Base-by-base conservation (phyloP, 2,329 filamentous ascomycete species). In the Dothiorella sarmentorum region DNA sequence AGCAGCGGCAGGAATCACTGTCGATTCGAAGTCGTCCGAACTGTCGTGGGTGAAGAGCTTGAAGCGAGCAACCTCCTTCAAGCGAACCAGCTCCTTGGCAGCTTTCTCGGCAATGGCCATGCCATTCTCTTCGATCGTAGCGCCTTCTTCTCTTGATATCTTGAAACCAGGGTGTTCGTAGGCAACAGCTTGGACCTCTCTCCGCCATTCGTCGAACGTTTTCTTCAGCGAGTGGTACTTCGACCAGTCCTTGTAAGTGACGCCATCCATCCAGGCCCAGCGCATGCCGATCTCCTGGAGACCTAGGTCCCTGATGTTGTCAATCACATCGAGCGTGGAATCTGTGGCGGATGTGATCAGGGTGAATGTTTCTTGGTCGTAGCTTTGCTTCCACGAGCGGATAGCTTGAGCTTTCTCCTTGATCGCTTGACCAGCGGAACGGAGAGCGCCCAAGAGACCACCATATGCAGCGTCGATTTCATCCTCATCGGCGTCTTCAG, bases 181-280 rank as follows among this genome's bases (percentile, higher is more conserved):
- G 37, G 91, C 89, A 56, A 92, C 83, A 60, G 85, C 80, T 69
- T 90, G 86, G 47, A 99, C 85, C 65, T 95, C 90, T 33, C 84
- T 80, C 58, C 90, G 88, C 91, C 93, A 97, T 67, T 90, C 85
- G 47, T 88, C 86, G 55, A 97, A 89, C 11, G 89, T 87, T 56
- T 83, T 84, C 76, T 90, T 95, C 60, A 99, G 80, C 61, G 89
- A 85, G 71, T 97, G 91, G 69, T 96, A 99, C 71, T 93, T 94
- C 61, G 88, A 85, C 94, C 94, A 99, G 72, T 99, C 91, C 72
- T 95, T 92, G 80, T 99, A 97, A 1, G 93, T 96, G 61, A 99
- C 84, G 29, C 91, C 91, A 60, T 97, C 91, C 76, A 91, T 94
- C 87, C 90, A 96, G 11, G 93, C 91, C 92, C 94, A 99, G 61